Percentiles rank a stretch among this genome's conserved stretches.
phyloP scores from a whole-genome alignment of 345 rosid genomes.

The Arabidopsis arenosa region DNA sequence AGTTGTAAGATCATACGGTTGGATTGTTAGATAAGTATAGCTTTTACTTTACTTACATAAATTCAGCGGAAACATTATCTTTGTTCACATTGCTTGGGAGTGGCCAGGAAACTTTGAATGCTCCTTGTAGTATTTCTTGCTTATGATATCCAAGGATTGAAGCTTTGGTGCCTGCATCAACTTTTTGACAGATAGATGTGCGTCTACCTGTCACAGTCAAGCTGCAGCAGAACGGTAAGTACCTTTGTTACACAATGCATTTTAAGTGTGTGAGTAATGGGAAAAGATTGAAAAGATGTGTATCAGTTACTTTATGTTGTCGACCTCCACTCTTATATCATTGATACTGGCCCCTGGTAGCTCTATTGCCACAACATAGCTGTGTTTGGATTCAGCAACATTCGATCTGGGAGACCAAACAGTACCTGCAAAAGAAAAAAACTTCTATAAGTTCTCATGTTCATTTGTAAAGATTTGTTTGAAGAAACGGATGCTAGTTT shows the following conservation, averaged over 20 bases:
- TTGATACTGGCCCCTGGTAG: constrained; percentile 67
- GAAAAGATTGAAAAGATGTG: constrained; percentile 7
- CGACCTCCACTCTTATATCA: constrained; percentile 81
- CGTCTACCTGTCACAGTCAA: constrained; percentile 66
- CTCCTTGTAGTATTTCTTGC: constrained; percentile 63
- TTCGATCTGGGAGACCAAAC: constrained; percentile 72
- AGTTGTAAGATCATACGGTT: background rate
- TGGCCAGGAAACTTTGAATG: constrained; percentile 70
- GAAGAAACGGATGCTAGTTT: background rate
- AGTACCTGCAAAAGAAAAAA: constrained; percentile 47
- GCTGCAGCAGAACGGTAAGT: constrained; percentile 46
- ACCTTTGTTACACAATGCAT: constrained; percentile 8
- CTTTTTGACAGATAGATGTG: constrained; percentile 40
- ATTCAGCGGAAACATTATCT: constrained; percentile 69
- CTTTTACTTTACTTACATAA: constrained; percentile 61
- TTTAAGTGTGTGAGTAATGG: background rate
- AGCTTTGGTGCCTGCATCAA: constrained; percentile 38
- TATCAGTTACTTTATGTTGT: constrained; percentile 56
- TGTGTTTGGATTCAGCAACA: constrained; percentile 56
- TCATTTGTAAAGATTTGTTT: background rate
- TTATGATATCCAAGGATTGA: constrained; percentile 54
- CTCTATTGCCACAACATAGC: constrained; percentile 65
- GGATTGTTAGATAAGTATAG: constrained; percentile 19
- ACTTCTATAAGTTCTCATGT: background rate
- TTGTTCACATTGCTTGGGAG: constrained; percentile 67